phyloP scores from a whole-genome alignment of 2,329 filamentous ascomycete genomes.

The Colletotrichum sp. region DNA sequence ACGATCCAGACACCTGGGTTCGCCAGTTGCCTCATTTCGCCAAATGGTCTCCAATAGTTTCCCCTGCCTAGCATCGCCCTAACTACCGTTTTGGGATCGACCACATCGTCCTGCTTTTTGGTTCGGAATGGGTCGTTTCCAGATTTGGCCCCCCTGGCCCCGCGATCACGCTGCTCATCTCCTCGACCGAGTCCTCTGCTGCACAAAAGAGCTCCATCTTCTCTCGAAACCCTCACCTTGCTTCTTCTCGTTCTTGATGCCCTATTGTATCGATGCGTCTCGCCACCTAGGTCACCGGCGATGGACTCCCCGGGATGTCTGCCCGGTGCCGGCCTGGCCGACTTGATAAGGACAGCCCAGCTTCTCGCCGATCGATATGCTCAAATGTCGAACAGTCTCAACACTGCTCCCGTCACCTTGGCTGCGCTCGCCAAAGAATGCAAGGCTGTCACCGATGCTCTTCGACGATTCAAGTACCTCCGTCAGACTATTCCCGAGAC shows the following conservation, averaged over 20 bases:
- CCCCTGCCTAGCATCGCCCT: slow-evolving; percentile 14
- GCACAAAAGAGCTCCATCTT: slow-evolving; percentile 7
- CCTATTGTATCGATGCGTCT: neutral
- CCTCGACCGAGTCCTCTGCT: neutral
- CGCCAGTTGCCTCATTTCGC: slow-evolving; percentile 15
- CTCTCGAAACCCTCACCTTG: neutral
- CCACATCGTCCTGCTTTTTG: neutral
- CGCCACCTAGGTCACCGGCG: slow-evolving; percentile 10
- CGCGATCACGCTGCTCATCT: slow-evolving; percentile 1
- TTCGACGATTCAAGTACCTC: slow-evolving; percentile 14
- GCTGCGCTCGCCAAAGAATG: slow-evolving; percentile 24
- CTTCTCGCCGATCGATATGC: slow-evolving; percentile 10
- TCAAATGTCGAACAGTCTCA: slow-evolving; percentile 17
- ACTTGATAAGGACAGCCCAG: slow-evolving; percentile 6
- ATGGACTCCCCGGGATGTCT: slow-evolving; percentile 21
- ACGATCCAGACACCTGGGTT: slow-evolving; percentile 1
- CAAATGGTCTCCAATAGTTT: slow-evolving; percentile 13
- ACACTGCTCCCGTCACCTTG: slow-evolving; percentile 24
- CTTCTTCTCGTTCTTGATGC: neutral
- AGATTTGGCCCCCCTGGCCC: slow-evolving; percentile 2
- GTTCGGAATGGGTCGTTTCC: neutral
- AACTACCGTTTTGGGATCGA: slow-evolving; percentile 1
- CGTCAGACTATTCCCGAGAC: slow-evolving; percentile 1
- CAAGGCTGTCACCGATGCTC: slow-evolving; percentile 5
- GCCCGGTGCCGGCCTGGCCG: slow-evolving; percentile 12